Conservation (phyloP, 192 early-diverging fungal species). For the Podila horticola region DNA sequence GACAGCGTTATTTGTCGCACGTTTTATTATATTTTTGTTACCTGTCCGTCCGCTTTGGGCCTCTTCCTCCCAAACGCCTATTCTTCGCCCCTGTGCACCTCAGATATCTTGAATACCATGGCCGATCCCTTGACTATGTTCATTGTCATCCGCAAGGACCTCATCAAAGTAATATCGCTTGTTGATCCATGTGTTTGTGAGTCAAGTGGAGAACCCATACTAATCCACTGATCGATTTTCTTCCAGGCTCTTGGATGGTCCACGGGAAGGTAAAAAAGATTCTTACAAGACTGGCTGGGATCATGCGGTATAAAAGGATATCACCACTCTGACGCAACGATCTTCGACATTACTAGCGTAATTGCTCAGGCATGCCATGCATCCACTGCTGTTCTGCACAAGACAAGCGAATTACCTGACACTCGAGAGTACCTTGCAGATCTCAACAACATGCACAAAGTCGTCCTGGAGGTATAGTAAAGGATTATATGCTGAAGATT, state of each 20-base stretch:
- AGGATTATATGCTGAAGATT: background rate
- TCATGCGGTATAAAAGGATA: background rate
- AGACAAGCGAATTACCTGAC: conserved; percentile 64
- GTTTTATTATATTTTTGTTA: no score
- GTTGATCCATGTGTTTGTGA: background rate
- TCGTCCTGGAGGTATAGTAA: conserved; percentile 68
- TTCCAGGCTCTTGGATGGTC: conserved; percentile 65
- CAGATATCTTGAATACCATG: conserved; percentile 13
- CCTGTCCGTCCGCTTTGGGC: background rate
- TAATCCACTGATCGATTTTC: conserved; percentile 1
- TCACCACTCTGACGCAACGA: background rate
- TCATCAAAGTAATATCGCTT: conserved; percentile 65
- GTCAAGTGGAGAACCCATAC: background rate
- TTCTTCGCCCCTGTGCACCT: background rate
- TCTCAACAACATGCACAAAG: conserved; percentile 80
- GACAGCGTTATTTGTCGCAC: no score
- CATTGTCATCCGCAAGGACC: conserved; percentile 82
- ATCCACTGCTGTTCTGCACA: conserved; percentile 70
- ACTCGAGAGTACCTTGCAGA: conserved; percentile 70
- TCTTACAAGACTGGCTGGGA: background rate
- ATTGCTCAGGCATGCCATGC: conserved; percentile 83
- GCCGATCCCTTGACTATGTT: conserved; percentile 79
- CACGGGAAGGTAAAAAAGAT: conserved; percentile 67
- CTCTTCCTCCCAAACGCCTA: background rate
- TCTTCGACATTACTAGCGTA: conserved; percentile 56